These are phyloP conservation scores for Tricholoma bakamatsutake DNA, from an alignment of 768 basidiomycete species.

Conservation along the genomic window DNA sequence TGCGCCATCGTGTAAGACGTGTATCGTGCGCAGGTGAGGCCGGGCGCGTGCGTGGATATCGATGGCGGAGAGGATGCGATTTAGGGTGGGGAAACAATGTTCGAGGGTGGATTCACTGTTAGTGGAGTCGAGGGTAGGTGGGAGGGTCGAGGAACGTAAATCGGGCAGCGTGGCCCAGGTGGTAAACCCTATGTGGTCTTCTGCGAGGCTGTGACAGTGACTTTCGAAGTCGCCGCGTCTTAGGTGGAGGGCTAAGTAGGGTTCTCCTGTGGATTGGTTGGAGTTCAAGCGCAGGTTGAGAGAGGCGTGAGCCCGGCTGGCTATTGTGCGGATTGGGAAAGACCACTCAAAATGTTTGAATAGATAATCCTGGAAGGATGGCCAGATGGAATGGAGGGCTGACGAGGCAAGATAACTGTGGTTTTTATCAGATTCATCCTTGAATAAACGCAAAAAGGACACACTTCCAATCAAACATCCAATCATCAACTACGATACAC, in stretches of 20 bases:
- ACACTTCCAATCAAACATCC: constrained; percentile 39
- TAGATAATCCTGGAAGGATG: constrained; percentile 33
- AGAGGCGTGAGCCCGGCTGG: constrained; percentile 27
- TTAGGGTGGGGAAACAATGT: constrained; percentile 40
- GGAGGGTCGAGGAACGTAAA: constrained; percentile 23
- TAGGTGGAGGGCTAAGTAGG: constrained; percentile 43
- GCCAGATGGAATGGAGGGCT: constrained; percentile 35
- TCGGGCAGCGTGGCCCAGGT: constrained; percentile 44
- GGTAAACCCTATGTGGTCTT: constrained; percentile 32
- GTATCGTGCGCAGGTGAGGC: constrained; percentile 33
- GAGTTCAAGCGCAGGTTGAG: constrained; percentile 26
- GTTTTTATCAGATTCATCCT: neutral
- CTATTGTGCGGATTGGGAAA: constrained; percentile 25
- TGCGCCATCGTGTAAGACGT: constrained; percentile 42
- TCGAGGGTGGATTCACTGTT: constrained; percentile 32
- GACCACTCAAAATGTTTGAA: constrained; percentile 38
- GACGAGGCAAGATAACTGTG: constrained; percentile 35
- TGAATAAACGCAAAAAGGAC: constrained; percentile 7
- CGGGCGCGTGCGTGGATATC: constrained; percentile 26
- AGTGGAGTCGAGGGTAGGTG: constrained; percentile 29
- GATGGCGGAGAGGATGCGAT: constrained; percentile 35
- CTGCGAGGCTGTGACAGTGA: constrained; percentile 33
- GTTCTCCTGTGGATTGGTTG: constrained; percentile 20
- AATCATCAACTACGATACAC: constrained; percentile 39
- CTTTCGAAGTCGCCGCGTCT: constrained; percentile 40